Evolutionary conservation across 257 asterid species (phyloP).

Genomic region (Rauvolfia tetraphylla): DNA sequence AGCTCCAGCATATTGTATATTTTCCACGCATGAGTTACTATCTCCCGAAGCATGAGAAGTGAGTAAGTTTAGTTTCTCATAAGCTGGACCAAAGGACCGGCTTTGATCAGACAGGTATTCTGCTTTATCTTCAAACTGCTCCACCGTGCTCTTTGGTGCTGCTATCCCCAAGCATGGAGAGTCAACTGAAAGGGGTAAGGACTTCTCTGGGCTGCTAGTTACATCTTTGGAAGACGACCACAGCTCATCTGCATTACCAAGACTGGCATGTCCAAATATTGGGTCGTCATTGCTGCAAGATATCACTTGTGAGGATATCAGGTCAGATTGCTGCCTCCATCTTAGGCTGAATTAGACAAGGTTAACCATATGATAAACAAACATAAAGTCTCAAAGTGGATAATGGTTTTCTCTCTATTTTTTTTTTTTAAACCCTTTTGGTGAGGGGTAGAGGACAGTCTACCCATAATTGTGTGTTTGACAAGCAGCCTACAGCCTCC

Average conservation of each 20-base stretch:
- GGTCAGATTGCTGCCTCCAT: conserved; percentile 43
- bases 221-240: conserved; percentile 80
- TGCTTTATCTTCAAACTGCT: conserved; percentile 38
- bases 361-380: background rate
- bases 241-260: conserved; percentile 51
- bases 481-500: background rate
- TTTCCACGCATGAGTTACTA: conserved; percentile 55
- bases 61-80: conserved; percentile 35
- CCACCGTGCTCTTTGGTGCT: conserved; percentile 32
- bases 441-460: background rate
- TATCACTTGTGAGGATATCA: conserved; percentile 66
- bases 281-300: conserved; percentile 79
- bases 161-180: conserved; percentile 49
- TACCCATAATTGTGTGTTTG: background rate
- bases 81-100: conserved; percentile 31
- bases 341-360: conserved; percentile 1
- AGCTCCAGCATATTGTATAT: conserved; percentile 45
- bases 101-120: conserved; percentile 44
- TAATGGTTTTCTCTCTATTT: background rate
- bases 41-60: conserved; percentile 36
- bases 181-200: conserved; percentile 49
- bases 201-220: conserved; percentile 39
- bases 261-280: conserved; percentile 54
- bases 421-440: background rate
- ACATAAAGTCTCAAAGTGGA: background rate